Conservation (phyloP, 1,139 yeast genomes). For the Geotrichum aggregatum region DNA sequence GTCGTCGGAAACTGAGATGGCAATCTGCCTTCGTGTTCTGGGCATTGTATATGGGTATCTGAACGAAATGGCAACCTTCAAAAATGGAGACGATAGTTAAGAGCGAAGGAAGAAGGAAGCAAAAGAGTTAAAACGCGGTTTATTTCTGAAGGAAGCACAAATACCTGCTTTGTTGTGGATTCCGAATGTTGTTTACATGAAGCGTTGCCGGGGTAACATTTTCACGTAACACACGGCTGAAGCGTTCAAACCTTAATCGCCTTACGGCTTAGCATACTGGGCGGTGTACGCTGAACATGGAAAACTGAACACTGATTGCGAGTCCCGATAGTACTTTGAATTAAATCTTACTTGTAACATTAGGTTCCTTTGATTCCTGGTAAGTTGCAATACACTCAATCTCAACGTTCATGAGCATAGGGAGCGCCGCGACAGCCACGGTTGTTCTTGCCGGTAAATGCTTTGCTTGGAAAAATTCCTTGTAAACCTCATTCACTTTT, state of each 20-base stretch:
- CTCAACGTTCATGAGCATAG: slow-evolving; percentile 68
- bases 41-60: slow-evolving; percentile 9
- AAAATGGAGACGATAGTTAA: neutral
- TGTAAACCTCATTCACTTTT: slow-evolving; percentile 77
- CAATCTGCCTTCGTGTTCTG: slow-evolving; percentile 6
- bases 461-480: slow-evolving; percentile 66
- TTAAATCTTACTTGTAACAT: neutral
- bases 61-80: no score
- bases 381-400: slow-evolving; percentile 66
- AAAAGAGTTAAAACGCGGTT: neutral
- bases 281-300: no score
- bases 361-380: neutral
- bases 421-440: slow-evolving; percentile 84
- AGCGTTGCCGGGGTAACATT: slow-evolving; percentile 4
- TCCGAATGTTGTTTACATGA: slow-evolving; percentile 2
- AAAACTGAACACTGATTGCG: no score
- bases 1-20: neutral
- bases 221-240: slow-evolving; percentile 2
- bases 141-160: neutral
- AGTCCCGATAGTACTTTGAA: no score
- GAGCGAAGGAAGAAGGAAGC: neutral
- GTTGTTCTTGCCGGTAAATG: slow-evolving; percentile 96
- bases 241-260: neutral
- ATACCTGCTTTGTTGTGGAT: slow-evolving; percentile 6
- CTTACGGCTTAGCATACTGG: no score